Evolutionary conservation across 139 green algal species (phyloP).

Genomic region (Chlamydomonas sp.): DNA sequence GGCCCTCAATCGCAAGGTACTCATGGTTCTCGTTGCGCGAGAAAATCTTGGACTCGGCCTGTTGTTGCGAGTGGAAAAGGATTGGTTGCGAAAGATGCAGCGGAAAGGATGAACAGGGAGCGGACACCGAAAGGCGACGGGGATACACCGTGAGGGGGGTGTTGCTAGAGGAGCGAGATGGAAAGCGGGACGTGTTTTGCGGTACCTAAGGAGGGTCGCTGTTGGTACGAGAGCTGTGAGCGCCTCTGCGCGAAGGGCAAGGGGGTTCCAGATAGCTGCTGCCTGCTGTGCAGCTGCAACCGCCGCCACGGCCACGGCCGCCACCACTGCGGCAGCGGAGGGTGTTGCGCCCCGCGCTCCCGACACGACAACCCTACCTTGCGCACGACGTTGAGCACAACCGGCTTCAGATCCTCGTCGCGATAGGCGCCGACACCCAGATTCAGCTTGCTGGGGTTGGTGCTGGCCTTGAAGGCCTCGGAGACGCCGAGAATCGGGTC

Average conservation of each 20-base stretch:
- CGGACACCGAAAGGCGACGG: no score
- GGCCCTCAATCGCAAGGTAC: conserved; percentile 95
- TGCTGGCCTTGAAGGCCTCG: conserved; percentile 91
- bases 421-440: conserved; percentile 88
- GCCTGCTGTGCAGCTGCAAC: no score
- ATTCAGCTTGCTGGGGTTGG: conserved; percentile 90
- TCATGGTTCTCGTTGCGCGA: conserved; percentile 91
- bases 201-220: no score
- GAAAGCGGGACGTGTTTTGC: no score
- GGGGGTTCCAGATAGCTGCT: no score
- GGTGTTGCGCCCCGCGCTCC: no score
- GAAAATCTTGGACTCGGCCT: conserved; percentile 95
- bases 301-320: no score
- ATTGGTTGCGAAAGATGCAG: not conserved
- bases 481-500: conserved; percentile 95
- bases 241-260: no score
- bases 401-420: conserved; percentile 93
- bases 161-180: not conserved
- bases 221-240: no score
- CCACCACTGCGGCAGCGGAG: no score
- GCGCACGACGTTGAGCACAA: conserved; percentile 93
- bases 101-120: no score
- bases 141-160: no score
- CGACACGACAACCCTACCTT: conserved; percentile 60
- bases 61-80: not conserved